Evolutionary conservation across 441 rosid species (phyloP).

Genomic region (Erodium moschatum): DNA sequence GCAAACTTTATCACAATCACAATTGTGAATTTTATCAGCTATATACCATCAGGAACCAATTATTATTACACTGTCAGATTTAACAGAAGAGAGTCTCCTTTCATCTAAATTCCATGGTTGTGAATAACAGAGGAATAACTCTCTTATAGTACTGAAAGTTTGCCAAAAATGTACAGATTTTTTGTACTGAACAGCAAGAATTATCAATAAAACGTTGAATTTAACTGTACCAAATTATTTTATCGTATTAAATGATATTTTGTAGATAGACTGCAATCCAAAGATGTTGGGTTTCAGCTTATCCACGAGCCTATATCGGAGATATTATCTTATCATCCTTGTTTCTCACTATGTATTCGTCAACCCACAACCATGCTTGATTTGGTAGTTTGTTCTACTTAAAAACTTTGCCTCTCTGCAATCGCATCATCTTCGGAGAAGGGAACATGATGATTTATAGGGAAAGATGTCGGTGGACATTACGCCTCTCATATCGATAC

Average conservation of each 20-base stretch:
- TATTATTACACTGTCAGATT: background rate
- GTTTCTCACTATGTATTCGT: background rate
- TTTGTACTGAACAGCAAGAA: no score
- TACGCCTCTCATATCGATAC: background rate
- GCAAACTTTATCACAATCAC: background rate
- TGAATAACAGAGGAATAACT: background rate
- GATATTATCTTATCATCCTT: background rate
- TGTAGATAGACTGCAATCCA: background rate
- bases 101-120: constrained; percentile 1
- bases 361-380: no score
- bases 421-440: background rate
- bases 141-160: no score
- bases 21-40: constrained; percentile 1
- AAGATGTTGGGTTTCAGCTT: background rate
- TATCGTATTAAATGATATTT: background rate
- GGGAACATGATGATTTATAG: background rate
- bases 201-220: no score
- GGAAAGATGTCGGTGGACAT: constrained; percentile 2
- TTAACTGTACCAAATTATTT: background rate
- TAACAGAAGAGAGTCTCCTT: constrained; percentile 3
- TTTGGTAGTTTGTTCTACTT: no score
- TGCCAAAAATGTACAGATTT: no score
- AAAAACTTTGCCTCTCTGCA: no score
- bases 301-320: background rate
- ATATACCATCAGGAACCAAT: background rate